phyloP scores from a whole-genome alignment of 352 stramenopile genomes.

The Pythium plurisporium region DNA sequence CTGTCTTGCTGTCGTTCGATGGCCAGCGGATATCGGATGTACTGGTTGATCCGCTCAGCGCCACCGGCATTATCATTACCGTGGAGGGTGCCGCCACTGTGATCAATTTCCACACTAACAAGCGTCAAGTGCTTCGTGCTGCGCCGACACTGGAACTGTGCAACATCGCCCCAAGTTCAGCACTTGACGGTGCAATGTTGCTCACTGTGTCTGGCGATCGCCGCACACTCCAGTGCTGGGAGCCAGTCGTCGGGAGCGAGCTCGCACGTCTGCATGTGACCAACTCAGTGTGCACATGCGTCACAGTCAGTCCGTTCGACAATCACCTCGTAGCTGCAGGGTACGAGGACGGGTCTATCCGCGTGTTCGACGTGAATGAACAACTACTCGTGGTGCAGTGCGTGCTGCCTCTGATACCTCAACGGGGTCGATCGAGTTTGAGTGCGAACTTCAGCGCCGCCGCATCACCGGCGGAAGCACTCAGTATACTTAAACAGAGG shows the following conservation, averaged over 20 bases:
- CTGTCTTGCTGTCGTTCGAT: constrained; percentile 25
- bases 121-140: background rate
- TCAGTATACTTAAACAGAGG: constrained; percentile 16
- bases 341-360: constrained; percentile 45
- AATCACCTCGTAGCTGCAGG: constrained; percentile 28
- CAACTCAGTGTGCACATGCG: constrained; percentile 27
- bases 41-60: constrained; percentile 37
- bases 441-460: background rate
- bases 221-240: constrained; percentile 36
- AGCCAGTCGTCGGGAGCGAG: constrained; percentile 33
- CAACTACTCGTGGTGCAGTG: constrained; percentile 41
- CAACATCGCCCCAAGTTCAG: background rate
- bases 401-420: constrained; percentile 15
- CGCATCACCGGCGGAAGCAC: background rate
- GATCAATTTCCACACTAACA: constrained; percentile 29
- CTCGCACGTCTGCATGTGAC: constrained; percentile 35
- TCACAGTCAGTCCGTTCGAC: constrained; percentile 29
- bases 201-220: constrained; percentile 26
- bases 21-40: constrained; percentile 21
- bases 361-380: constrained; percentile 44
- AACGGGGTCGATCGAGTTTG: background rate
- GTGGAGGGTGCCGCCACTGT: constrained; percentile 26
- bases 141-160: background rate
- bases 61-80: constrained; percentile 31
- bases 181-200: constrained; percentile 29